Conservation (phyloP, 768 basidiomycete genomes). For the Boletus reticulatus region DNA sequence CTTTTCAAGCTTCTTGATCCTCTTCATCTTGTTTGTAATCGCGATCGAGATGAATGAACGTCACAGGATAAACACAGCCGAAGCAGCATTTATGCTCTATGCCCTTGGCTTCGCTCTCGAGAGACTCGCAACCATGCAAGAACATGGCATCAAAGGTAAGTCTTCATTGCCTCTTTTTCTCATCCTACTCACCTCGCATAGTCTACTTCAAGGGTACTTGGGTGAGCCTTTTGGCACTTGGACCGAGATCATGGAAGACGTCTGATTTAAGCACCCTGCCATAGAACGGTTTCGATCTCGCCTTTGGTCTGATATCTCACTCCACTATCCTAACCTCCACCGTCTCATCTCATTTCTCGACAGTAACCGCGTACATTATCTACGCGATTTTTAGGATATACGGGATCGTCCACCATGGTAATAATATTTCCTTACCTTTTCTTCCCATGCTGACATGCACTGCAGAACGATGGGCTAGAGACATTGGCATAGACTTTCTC, state of each 20-base stretch:
- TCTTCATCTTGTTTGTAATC: slow-evolving; percentile 76
- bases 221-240: slow-evolving; percentile 41
- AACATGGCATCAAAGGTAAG: slow-evolving; percentile 86
- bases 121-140: slow-evolving; percentile 92
- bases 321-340: neutral
- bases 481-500: slow-evolving; percentile 76
- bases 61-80: slow-evolving; percentile 60
- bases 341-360: slow-evolving; percentile 4
- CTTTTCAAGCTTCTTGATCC: slow-evolving; percentile 59
- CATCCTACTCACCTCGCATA: slow-evolving; percentile 27
- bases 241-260: slow-evolving; percentile 7
- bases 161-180: neutral
- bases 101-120: slow-evolving; percentile 85
- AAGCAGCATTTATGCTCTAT: slow-evolving; percentile 76
- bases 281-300: slow-evolving; percentile 91
- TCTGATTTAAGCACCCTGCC: slow-evolving; percentile 8
- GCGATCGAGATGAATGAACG: slow-evolving; percentile 74
- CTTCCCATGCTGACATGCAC: neutral
- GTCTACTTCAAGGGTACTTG: slow-evolving; percentile 86
- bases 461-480: slow-evolving; percentile 62
- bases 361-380: slow-evolving; percentile 75
- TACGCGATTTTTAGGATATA: slow-evolving; percentile 79
- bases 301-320: slow-evolving; percentile 59
- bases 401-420: slow-evolving; percentile 66
- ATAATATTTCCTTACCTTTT: neutral